phyloP scores from a whole-genome alignment of 768 basidiomycete species.

The Collybia sp. region DNA sequence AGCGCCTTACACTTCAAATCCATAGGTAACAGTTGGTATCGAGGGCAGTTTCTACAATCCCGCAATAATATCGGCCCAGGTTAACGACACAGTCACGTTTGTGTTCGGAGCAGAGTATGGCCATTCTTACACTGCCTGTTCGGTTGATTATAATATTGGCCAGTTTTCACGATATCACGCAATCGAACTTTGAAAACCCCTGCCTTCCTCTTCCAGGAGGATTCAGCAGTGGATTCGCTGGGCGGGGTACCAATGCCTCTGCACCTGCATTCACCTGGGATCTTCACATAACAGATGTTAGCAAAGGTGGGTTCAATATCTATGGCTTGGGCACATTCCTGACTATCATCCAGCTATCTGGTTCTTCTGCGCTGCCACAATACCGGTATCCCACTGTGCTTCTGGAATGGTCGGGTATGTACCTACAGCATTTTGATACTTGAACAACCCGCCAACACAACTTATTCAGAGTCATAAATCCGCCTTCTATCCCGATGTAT shows the following conservation, averaged over 20 bases:
- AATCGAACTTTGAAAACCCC: constrained; percentile 29
- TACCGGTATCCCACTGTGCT: constrained; percentile 30
- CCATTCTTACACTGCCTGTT: neutral
- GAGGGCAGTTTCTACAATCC: constrained; percentile 37
- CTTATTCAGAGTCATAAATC: constrained; percentile 28
- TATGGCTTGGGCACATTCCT: constrained; percentile 2
- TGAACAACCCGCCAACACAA: neutral
- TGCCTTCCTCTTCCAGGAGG: constrained; percentile 34
- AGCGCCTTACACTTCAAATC: too few relatives aligned
- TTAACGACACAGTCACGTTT: constrained; percentile 32
- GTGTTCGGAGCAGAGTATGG: constrained; percentile 32
- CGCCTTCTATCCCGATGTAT: constrained; percentile 20
- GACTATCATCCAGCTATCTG: constrained; percentile 20
- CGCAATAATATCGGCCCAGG: constrained; percentile 18
- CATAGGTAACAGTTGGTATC: constrained; percentile 32
- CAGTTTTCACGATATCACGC: constrained; percentile 36
- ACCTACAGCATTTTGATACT: neutral
- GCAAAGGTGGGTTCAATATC: constrained; percentile 16
- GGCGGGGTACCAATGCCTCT: constrained; percentile 14
- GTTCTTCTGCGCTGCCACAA: constrained; percentile 31
- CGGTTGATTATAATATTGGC: neutral
- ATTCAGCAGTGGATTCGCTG: constrained; percentile 31
- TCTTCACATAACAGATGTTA: constrained; percentile 27
- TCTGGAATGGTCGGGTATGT: constrained; percentile 37
- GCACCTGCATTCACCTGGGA: constrained; percentile 22